Base-by-base conservation (phyloP, 805 yeast species). In the Teunomyces funiuensis region DNA sequence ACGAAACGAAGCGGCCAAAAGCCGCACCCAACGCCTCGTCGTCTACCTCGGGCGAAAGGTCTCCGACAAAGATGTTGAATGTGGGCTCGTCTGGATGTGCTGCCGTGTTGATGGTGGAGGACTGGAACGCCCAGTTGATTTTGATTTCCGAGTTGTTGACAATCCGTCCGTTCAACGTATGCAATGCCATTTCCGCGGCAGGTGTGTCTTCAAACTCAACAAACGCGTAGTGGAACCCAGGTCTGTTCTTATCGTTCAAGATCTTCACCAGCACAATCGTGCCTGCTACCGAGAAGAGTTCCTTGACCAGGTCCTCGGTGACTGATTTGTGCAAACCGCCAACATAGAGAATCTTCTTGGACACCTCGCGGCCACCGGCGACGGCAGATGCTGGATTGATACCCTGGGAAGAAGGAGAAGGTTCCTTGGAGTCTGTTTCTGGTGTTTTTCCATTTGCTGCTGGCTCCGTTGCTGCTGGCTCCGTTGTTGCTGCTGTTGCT, bases 101-200 rank as follows among this genome's bases (percentile, higher is more conserved):
- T 30, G 60, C 55, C 22, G 73, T 68, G 47, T 76, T 72, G 37
- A 80, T 76, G 50, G 84, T 84, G 52, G 85, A 85, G 31, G 88
- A 82, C 66, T 85, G 93, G 66, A 73, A 88, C 6, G 96, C 97
- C 83, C 88, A 85, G 49, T 86, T 85, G 56, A 88, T 76, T 46
- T 74, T 77, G 43, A 88, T 72, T 34, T 76, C 80, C 27, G 72
- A 66, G 39, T 74, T 73, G 47, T 79, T 78, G 43, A 85, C 57
- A 22, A 72, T 61, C 37, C 75, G 65, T 13, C 87, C 88, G 51
- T 83, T 77, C 44, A 86, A 67, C 8, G 79, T 65, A 39, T 73
- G 74, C 40, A 82, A 66, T 1, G 93, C 91, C 46, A 69, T 66
- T 28, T 72, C 74, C 2, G 96, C 96, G 23, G 72, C 70, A 23